Base-by-base conservation (phyloP, 2,329 filamentous ascomycete genomes). In the Aspergillus sp. region DNA sequence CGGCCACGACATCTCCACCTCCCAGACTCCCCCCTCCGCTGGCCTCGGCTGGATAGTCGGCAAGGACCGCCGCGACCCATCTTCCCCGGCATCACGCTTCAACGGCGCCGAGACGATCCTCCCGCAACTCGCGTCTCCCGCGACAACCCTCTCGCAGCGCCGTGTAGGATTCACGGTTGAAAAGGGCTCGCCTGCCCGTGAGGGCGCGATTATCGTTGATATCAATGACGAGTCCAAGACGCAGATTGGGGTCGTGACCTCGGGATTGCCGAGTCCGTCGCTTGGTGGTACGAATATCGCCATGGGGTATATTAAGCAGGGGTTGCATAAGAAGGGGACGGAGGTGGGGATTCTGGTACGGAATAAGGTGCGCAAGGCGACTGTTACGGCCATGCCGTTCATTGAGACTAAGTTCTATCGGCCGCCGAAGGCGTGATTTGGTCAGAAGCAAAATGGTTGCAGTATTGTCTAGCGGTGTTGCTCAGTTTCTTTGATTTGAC, bases 1-100 rank as follows among this genome's bases (percentile, higher is more conserved):
- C 80, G 95, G 95, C n/a, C 92, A 98, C 80, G 95, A 99, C 77
- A 86, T 99, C 43, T 89, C 96, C 75, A 94, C 97, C 61, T 82
- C 81, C 0, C 90, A 86, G 11, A 91, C 89, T 1, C 89, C 89
- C 1, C 87, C 90, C 4, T 85, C 88, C 73, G 89, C 85, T 1
- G 83, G 82, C 1, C 79, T 92, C 0, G 83, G 83, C 63, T 99
- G 95, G 94, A 86, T 97, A 72, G 89, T 99, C 63, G 89, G 91
- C 66, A 93, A 92, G 74, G 87, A 89, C 59, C 87, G 94, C 19
- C 89, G 89, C 57, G 80, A 85, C 57, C 68, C 75, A 5, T 66
- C 70, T 2, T 75, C 76, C 7, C 89, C 76, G 7, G 89, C 89
- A 13, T 87, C 87, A 13, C n/a, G 15, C n/a, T 99, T 97, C 83